A percentile compares a stretch with the other conserved stretches of the same genome.
phyloP scores from a whole-genome alignment of 225 moss, liverwort and hornwort genomes.

The Rhytidiadelphus loreus region DNA sequence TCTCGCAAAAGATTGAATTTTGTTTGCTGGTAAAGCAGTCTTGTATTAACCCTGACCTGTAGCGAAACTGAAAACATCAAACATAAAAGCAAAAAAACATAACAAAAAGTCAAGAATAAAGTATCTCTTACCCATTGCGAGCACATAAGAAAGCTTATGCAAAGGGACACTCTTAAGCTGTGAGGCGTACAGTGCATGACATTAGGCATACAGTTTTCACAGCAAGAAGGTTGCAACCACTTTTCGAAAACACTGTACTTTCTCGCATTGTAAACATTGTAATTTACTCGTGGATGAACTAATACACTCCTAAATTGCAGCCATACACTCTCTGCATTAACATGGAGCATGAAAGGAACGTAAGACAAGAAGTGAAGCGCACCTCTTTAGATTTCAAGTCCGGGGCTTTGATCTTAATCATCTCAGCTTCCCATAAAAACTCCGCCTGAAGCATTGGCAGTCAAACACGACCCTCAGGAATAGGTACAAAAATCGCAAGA shows the following conservation, averaged over 20 bases:
- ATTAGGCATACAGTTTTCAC: neutral
- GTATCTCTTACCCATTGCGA: neutral
- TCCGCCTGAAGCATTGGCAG: conserved; percentile 61
- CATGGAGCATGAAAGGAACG: neutral
- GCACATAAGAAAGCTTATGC: neutral
- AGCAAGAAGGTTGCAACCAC: neutral
- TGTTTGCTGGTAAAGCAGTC: conserved; percentile 94
- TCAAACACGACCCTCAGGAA: neutral
- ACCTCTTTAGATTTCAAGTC: conserved; percentile 99
- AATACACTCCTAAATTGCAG: neutral
- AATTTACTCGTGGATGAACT: neutral
- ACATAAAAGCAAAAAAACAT: conserved; percentile 5
- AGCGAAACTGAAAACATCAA: conserved; percentile 21
- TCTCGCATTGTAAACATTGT: neutral
- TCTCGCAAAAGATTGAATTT: conserved; percentile 97
- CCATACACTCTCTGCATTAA: neutral
- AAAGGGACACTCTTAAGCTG: neutral
- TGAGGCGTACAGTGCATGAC: neutral
- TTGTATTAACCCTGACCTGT: conserved; percentile 96
- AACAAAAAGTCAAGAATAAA: conserved; percentile 1
- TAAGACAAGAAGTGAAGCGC: neutral
- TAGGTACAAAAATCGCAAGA: neutral
- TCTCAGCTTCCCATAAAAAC: conserved; percentile 94
- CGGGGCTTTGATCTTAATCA: conserved; percentile 97
- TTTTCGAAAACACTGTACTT: neutral